Evolutionary conservation across 2,329 filamentous ascomycete genomes (phyloP).

Genomic region (Leptosphaerulina australis): DNA sequence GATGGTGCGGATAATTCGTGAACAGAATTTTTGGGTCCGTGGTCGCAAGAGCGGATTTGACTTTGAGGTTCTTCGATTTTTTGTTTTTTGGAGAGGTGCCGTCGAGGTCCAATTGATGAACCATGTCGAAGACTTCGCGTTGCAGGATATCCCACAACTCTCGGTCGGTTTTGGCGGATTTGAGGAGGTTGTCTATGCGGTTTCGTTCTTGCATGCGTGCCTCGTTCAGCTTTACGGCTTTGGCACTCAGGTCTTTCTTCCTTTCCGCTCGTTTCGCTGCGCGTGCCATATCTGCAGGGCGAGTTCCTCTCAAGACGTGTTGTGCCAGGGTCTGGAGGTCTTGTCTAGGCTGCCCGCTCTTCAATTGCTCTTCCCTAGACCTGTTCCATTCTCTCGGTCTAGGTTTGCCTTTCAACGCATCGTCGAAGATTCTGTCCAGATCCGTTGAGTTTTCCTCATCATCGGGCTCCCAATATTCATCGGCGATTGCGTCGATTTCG

Average conservation of each 20-base stretch:
- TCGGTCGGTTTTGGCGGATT: constrained; percentile 63
- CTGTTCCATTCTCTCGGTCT: constrained; percentile 8
- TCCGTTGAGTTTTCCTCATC: constrained; percentile 25
- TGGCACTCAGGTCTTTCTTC: constrained; percentile 3
- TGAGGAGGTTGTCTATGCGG: constrained; percentile 62
- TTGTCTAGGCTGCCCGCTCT: constrained; percentile 9
- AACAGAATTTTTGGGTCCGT: constrained; percentile 63
- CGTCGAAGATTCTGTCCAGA: constrained; percentile 43
- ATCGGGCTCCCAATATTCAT: constrained; percentile 43
- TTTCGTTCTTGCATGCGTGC: constrained; percentile 51
- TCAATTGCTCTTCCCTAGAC: constrained; percentile 11
- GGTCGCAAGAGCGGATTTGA: neutral
- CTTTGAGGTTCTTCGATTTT: neutral
- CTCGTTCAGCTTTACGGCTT: constrained; percentile 22
- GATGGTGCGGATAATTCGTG: constrained; percentile 67
- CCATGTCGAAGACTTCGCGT: constrained; percentile 67
- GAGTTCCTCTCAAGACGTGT: constrained; percentile 18
- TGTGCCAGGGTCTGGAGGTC: constrained; percentile 26
- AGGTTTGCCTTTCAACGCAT: constrained; percentile 28
- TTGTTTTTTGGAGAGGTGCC: constrained; percentile 11
- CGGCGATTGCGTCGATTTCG: constrained; percentile 38
- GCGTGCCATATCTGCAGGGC: constrained; percentile 5
- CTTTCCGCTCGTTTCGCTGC: neutral
- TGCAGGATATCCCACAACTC: constrained; percentile 72
- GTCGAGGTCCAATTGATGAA: constrained; percentile 62